These are phyloP conservation scores for Annulohypoxylon maeteangense DNA, from an alignment of 495 filamentous ascomycete genomes.

Conservation along the genomic window DNA sequence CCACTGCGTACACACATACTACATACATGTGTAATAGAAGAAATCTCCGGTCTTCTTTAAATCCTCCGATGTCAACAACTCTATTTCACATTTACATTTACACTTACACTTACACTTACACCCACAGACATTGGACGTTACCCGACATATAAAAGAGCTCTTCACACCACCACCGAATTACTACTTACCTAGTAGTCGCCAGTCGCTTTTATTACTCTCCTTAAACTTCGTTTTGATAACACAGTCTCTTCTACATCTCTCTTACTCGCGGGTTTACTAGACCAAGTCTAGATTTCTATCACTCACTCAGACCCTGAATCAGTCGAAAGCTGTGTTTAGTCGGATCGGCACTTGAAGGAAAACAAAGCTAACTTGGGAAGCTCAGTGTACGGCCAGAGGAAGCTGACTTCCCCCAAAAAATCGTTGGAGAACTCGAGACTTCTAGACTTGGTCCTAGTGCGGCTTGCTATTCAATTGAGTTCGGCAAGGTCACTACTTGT, in stretches of 20 bases:
- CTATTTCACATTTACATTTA: constrained; percentile 33
- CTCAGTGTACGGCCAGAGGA: constrained; percentile 38
- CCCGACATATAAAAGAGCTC: constrained; percentile 27
- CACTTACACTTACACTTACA: constrained; percentile 37
- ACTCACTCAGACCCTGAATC: constrained; percentile 1
- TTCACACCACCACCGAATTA: not conserved
- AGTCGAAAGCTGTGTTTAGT: constrained; percentile 3
- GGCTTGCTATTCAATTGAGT: constrained; percentile 45
- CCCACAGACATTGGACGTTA: constrained; percentile 22
- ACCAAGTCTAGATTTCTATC: not conserved
- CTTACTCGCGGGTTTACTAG: constrained; percentile 16
- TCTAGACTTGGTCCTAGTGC: constrained; percentile 32
- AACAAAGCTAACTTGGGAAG: constrained; percentile 13
- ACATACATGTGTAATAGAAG: constrained; percentile 5
- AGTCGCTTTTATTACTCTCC: not conserved
- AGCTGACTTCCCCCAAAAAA: constrained; percentile 38
- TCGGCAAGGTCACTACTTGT: constrained; percentile 46
- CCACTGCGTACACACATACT: constrained; percentile 19
- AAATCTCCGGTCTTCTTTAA: constrained; percentile 35
- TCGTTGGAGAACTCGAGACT: constrained; percentile 25
- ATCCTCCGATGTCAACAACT: constrained; percentile 47
- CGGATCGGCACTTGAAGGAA: constrained; percentile 6
- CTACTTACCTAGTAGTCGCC: not conserved
- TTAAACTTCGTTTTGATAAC: not conserved
- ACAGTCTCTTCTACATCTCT: constrained; percentile 4